Evolutionary conservation across 2,329 filamentous ascomycete species (phyloP).

Genomic region (Fusarium hainanense): DNA sequence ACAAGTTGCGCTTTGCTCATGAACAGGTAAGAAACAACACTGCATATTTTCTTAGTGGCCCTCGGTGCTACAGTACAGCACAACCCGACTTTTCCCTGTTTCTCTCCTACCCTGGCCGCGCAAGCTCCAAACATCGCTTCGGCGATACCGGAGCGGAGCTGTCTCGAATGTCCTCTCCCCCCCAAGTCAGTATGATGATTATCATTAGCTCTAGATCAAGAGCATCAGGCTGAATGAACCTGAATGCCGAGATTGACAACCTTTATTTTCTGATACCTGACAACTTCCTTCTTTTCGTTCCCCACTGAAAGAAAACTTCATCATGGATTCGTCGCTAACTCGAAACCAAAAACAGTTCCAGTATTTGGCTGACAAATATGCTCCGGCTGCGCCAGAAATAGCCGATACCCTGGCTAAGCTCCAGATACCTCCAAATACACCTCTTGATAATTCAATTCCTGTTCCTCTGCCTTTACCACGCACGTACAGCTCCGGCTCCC

Average conservation of each 20-base stretch:
- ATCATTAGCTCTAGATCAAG: constrained; percentile 86
- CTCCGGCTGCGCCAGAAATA: constrained; percentile 72
- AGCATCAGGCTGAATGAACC: constrained; percentile 66
- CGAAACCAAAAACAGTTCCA: constrained; percentile 64
- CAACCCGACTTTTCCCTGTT: constrained; percentile 22
- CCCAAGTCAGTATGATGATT: constrained; percentile 53
- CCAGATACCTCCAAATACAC: constrained; percentile 68
- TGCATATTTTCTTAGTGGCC: constrained; percentile 6
- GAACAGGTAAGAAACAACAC: constrained; percentile 66
- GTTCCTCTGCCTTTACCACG: constrained; percentile 68
- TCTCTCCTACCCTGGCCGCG: constrained; percentile 11
- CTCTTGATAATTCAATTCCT: constrained; percentile 60
- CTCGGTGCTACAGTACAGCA: not conserved
- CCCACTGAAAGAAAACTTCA: not conserved
- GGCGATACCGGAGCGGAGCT: constrained; percentile 46
- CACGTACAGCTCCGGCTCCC: constrained; percentile 54
- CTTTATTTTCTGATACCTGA: constrained; percentile 56
- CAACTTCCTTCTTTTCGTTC: constrained; percentile 14
- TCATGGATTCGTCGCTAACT: constrained; percentile 40
- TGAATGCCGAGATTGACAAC: constrained; percentile 68
- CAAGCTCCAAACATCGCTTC: constrained; percentile 29
- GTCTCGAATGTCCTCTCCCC: not conserved
- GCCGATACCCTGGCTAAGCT: constrained; percentile 74
- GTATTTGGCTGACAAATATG: constrained; percentile 74
- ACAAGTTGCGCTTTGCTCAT: constrained; percentile 74